Base-by-base conservation (phyloP, 768 basidiomycete species). In the Hericium rajendrae region DNA sequence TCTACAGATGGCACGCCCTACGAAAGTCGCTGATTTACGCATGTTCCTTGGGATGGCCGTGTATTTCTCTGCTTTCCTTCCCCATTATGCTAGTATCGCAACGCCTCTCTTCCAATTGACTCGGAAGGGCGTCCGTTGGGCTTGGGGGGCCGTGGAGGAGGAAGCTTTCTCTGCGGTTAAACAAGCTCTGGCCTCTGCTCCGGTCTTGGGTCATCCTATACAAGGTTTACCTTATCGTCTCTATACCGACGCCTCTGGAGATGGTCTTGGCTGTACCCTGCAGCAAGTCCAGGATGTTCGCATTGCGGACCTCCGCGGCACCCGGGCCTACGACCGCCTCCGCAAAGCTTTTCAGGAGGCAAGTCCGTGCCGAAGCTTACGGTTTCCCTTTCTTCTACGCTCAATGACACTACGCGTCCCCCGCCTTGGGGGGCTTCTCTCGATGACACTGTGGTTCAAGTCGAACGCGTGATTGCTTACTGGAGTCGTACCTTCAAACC, bases 41-140 rank as follows among this genome's bases (percentile, higher is more conserved):
- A 65, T 58, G 6, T 68, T 69, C 59, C 57, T 74, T 0, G 73
- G 74, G 1, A 73, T 71, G 70, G 68, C 71, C 32, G 70, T 73
- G 0, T 75, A 74, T 50, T 74, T 74, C 57, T 62, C 72, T 0
- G 38, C 62, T 0, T 76, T 70, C 59, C 69, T 75, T 15, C 72
- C 70, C 4, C 70, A 60, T 48, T 75, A 73, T 57, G 61, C 73
- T 0, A 66, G 62, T 55, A 69, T 73, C 1, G 71, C 66, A 0
- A 43, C 62, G 0, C 75, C 73, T 0, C 60, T 74, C 3, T 75
- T 75, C 51, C 49, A 59, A 9, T 64, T 75, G 2, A 53, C 73
- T 2, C 65, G 66, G 28, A 72, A 73, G 53, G 69, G n/a, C n/a
- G n/a, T n/a, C n/a, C n/a, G n/a, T n/a, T n/a, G n/a, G n/a, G n/a